Evolutionary conservation across 2,329 filamentous ascomycete genomes (phyloP), one percentile per base, ranked within the genome.

Genomic region (Basipetospora chlamydospora): DNA sequence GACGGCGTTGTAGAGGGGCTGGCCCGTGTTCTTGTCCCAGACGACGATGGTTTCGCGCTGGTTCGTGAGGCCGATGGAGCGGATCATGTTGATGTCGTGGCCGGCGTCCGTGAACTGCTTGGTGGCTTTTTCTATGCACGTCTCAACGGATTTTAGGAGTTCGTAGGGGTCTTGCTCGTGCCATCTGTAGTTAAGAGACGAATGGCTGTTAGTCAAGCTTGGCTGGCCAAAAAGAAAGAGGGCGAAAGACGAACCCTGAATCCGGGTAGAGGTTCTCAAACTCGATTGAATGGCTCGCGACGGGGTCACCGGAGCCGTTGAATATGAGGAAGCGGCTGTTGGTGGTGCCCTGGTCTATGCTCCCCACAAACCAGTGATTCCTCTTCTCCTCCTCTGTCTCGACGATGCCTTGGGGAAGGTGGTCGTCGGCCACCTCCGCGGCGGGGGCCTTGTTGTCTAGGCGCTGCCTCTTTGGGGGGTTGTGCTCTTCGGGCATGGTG

Each of bases 321-420:
- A 94, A 94, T 52, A 95, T 87, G 47, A 94, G 71, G 59, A 94
- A 94, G 26, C 86, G 73, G 23, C 85, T 83, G 41, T 81, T 88
- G 22, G 86, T 94, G 10, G 86, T 94, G 40, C 86, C 86, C 51
- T 92, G 84, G 53, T 94, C 86, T 53, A 94, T 87, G 47, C 81
- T 83, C 41, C 85, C 86, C 42, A 93, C 78, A 50, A 83, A 93
- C 59, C 72, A 72, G 39, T 77, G 47, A 33, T 50, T 43, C 32
- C 44, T 39, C 28, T 46, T 43, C 41, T 57, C 51, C 11, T 53
- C 49, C 12, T 49, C 48, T 2, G 55, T 58, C 37, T 51, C 48
- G 12, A 37, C 42, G 21, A 57, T 52, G 37, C 48, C 52, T 7
- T 42, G 34, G 4, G 55, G 53, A n/a, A 58, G 48, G 25, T 26